These are phyloP conservation scores for Aspergillus saccharolyticus DNA, from an alignment of 495 filamentous ascomycete species.

Conservation along the genomic window DNA sequence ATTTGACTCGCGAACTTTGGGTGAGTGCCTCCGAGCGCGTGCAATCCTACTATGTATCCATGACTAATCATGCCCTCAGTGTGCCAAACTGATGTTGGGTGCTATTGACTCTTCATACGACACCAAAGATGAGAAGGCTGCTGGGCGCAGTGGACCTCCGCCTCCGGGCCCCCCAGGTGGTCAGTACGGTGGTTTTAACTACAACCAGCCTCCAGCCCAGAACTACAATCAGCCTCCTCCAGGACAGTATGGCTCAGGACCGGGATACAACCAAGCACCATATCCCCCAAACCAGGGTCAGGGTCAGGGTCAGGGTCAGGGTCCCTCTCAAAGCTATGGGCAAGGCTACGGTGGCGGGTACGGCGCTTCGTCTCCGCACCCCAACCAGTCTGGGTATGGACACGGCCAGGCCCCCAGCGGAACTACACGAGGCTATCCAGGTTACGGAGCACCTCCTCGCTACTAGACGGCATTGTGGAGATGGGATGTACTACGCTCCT, in stretches of 20 bases:
- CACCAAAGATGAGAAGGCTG: slow-evolving; percentile 56
- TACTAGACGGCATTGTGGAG: slow-evolving; percentile 19
- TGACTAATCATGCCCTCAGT: slow-evolving; percentile 26
- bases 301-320: slow-evolving; percentile 18
- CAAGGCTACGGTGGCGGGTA: slow-evolving; percentile 18
- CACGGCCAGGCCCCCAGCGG: slow-evolving; percentile 16
- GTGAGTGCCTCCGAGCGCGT: slow-evolving; percentile 22
- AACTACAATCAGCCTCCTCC: slow-evolving; percentile 16
- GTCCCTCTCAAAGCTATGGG: slow-evolving; percentile 11
- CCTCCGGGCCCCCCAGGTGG: slow-evolving; percentile 23
- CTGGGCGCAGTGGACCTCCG: slow-evolving; percentile 20
- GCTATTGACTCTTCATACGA: slow-evolving; percentile 64
- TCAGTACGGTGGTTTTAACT: slow-evolving; percentile 33
- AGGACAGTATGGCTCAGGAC: slow-evolving; percentile 15
- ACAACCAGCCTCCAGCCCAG: slow-evolving; percentile 14
- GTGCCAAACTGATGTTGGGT: slow-evolving; percentile 66
- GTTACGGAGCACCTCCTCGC: slow-evolving; percentile 29
- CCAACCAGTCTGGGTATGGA: slow-evolving; percentile 17
- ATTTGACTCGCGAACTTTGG: slow-evolving; percentile 64
- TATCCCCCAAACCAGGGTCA: slow-evolving; percentile 16
- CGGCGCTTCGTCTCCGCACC: slow-evolving; percentile 20
- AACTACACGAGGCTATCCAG: slow-evolving; percentile 20
- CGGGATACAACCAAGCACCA: slow-evolving; percentile 14
- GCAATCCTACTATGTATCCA: not conserved
- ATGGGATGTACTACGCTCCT: too few relatives aligned